Evolutionary conservation across 805 yeast genomes (phyloP).

Genomic region (Wilhelminamyces savonicus): DNA sequence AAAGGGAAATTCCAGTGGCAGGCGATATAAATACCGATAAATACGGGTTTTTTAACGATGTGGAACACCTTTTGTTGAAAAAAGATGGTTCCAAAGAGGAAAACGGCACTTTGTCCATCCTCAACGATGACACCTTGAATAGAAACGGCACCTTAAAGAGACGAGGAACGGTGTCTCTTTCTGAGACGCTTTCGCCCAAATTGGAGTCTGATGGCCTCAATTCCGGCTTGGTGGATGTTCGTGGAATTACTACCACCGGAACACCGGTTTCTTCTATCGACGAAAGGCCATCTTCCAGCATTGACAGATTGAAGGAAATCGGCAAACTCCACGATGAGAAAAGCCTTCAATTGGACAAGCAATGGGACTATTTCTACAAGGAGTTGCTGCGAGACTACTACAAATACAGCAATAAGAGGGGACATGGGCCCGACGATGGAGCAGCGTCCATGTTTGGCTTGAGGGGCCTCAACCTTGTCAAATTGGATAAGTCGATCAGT

Average conservation of each 20-base stretch:
- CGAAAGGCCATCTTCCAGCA: slow-evolving; percentile 6
- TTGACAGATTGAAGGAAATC: slow-evolving; percentile 27
- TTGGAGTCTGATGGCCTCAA: too few species aligned
- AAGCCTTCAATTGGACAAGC: slow-evolving; percentile 28
- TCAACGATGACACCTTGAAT: too few species aligned
- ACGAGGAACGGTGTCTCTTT: too few species aligned
- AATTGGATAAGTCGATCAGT: slow-evolving; percentile 6
- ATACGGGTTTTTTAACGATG: slow-evolving; percentile 41
- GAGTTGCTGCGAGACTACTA: slow-evolving; percentile 19
- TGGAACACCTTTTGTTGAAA: slow-evolving; percentile 1
- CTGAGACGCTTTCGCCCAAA: too few species aligned
- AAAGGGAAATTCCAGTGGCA: too few species aligned
- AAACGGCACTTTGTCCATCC: too few species aligned
- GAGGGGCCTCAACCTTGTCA: slow-evolving; percentile 29
- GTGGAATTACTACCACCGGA: too few species aligned
- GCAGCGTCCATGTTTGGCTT: slow-evolving; percentile 28
- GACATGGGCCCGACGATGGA: slow-evolving; percentile 2
- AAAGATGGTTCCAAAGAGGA: too few species aligned
- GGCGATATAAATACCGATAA: slow-evolving; percentile 33
- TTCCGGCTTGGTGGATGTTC: too few species aligned
- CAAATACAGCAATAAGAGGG: slow-evolving; percentile 6
- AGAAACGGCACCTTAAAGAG: too few species aligned
- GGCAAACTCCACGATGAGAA: slow-evolving; percentile 40
- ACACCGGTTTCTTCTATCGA: background rate
- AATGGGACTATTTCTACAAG: slow-evolving; percentile 42